phyloP scores from a whole-genome alignment of 1,284 basidiomycete genomes.

The Trichosporon faecale region DNA sequence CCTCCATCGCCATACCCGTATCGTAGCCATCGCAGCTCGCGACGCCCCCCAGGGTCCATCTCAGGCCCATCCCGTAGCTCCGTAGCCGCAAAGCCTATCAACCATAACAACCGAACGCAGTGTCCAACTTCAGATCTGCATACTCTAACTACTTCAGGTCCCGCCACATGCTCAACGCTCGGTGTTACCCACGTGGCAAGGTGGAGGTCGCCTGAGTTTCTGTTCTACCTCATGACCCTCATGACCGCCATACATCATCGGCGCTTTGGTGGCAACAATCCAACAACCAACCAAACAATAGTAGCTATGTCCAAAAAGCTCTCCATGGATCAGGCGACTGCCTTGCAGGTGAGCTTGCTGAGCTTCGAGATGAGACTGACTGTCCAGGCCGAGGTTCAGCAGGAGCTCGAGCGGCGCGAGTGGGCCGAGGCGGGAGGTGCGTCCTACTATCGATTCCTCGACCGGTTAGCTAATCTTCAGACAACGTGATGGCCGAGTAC shows the following conservation, averaged over 20 bases:
- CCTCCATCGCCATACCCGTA: neutral
- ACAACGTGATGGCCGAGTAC: conserved; percentile 51
- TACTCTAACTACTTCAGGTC: neutral
- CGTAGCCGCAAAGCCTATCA: neutral
- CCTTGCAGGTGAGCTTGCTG: conserved; percentile 12
- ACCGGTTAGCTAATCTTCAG: conserved; percentile 18
- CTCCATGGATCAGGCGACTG: conserved; percentile 11
- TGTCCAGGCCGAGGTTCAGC: conserved; percentile 38
- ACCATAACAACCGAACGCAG: neutral
- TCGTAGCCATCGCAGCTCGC: too few relatives aligned
- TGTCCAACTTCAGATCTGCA: too few relatives aligned
- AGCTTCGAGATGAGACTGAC: neutral
- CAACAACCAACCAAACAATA: neutral
- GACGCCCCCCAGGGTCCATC: neutral
- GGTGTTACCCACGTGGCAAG: conserved; percentile 4
- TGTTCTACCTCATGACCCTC: neutral
- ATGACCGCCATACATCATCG: neutral
- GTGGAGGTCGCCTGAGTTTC: conserved; percentile 9
- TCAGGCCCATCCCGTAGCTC: neutral
- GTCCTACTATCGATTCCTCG: conserved; percentile 5
- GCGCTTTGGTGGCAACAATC: neutral
- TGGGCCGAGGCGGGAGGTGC: conserved; percentile 47
- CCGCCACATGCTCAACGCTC: neutral
- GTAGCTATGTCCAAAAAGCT: conserved; percentile 18
- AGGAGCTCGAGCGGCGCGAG: conserved; percentile 45